Evolutionary conservation across 495 filamentous ascomycete species (phyloP).

Genomic region (Penicillium angulare): DNA sequence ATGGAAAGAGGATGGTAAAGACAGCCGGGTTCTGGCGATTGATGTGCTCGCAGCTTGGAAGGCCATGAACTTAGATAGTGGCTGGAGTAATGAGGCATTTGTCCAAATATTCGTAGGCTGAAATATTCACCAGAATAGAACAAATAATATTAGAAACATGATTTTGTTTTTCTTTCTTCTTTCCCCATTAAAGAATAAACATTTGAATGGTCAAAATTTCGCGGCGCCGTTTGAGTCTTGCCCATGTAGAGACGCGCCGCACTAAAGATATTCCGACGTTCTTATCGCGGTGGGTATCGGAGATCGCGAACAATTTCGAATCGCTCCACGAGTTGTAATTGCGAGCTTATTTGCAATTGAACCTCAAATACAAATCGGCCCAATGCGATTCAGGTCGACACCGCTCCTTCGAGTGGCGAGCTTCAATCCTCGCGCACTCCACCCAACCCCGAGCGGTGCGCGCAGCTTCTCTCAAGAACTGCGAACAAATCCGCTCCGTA

Average conservation of each 20-base stretch:
- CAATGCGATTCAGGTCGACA: conserved; percentile 29
- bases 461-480: conserved; percentile 28
- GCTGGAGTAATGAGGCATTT: conserved; percentile 83
- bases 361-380: conserved; percentile 8
- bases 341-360: conserved; percentile 1
- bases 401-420: conserved; percentile 27
- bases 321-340: conserved; percentile 8
- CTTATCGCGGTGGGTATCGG: conserved; percentile 28
- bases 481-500: conserved; percentile 18
- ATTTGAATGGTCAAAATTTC: too few relatives aligned
- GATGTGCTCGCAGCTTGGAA: conserved; percentile 80
- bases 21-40: conserved; percentile 65
- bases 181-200: too few relatives aligned
- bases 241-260: conserved; percentile 7
- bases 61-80: conserved; percentile 63
- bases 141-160: too few relatives aligned
- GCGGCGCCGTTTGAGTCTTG: too few relatives aligned
- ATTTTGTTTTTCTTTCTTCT: not conserved
- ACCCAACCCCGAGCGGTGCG: conserved; percentile 19
- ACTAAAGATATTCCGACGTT: conserved; percentile 22
- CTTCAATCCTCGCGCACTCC: conserved; percentile 11
- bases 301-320: conserved; percentile 10
- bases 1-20: conserved; percentile 46
- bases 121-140: not conserved
- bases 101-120: conserved; percentile 60